Percentiles rank a stretch among this genome's conserved stretches.
Evolutionary conservation across 257 asterid genomes (phyloP).

Genomic region (Nicotiana knightiana): DNA sequence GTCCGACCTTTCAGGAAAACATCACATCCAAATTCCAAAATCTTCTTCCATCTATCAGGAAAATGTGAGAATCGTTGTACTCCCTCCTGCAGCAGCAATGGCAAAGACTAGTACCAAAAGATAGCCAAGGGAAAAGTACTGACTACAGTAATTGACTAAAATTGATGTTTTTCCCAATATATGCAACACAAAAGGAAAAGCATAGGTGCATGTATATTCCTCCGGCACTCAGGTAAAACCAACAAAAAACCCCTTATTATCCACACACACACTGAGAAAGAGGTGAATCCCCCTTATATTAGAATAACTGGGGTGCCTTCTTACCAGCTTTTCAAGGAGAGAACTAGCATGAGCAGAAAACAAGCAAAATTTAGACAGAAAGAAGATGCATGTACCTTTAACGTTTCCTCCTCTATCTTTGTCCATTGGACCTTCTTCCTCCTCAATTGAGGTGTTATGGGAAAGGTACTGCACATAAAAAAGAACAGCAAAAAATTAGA

Average conservation of each 20-base stretch:
- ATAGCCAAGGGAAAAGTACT: neutral
- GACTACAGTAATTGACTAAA: neutral
- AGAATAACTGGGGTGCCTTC: neutral
- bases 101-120: neutral
- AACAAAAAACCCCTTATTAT: neutral
- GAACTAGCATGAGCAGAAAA: neutral
- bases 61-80: constrained; percentile 17
- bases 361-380: neutral
- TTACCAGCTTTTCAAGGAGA: neutral
- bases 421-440: constrained; percentile 52
- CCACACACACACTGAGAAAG: neutral
- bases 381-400: constrained; percentile 38
- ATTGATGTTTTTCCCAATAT: neutral
- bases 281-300: neutral
- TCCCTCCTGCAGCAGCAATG: constrained; percentile 45
- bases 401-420: constrained; percentile 45
- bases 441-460: constrained; percentile 31
- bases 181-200: neutral
- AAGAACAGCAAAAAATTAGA: neutral
- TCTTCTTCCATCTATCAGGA: constrained; percentile 34
- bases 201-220: neutral
- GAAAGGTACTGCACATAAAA: constrained; percentile 37
- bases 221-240: neutral
- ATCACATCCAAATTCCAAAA: constrained; percentile 46
- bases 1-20: constrained; percentile 48